Evolutionary conservation across 768 basidiomycete genomes (phyloP).

Genomic region (Suillus discolor): DNA sequence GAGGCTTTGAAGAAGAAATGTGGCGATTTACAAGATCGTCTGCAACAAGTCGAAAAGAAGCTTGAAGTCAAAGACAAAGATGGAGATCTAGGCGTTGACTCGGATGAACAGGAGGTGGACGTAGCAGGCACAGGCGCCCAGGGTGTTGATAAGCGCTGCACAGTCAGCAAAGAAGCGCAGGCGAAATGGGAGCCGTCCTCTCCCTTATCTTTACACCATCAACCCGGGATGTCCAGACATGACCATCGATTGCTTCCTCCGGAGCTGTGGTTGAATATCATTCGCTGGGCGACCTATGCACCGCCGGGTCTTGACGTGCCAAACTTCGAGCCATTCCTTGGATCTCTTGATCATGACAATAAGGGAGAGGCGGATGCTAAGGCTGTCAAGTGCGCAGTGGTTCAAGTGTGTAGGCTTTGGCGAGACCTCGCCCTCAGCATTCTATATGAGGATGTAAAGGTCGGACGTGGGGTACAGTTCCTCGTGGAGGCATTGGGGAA

Average conservation of each 20-base stretch:
- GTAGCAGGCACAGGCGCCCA: not conserved
- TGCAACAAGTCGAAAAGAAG: not conserved
- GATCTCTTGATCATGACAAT: slow-evolving; percentile 21
- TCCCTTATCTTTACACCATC: not conserved
- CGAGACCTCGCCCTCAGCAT: slow-evolving; percentile 44
- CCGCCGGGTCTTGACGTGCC: slow-evolving; percentile 28
- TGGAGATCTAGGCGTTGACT: not conserved
- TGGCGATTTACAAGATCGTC: slow-evolving; percentile 1
- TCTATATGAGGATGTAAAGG: slow-evolving; percentile 56
- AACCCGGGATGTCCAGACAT: not conserved
- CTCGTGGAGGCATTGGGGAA: slow-evolving; percentile 37
- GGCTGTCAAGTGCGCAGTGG: slow-evolving; percentile 42
- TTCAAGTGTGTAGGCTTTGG: slow-evolving; percentile 63
- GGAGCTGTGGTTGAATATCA: slow-evolving; percentile 58
- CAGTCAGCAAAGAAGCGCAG: not conserved
- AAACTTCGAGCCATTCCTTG: slow-evolving; percentile 52
- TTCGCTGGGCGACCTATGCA: slow-evolving; percentile 44
- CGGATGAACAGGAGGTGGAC: not conserved
- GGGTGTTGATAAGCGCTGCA: not conserved
- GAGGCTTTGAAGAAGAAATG: not conserved
- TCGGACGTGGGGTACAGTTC: slow-evolving; percentile 34
- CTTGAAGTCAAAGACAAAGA: not conserved
- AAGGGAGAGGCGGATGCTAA: slow-evolving; percentile 32
- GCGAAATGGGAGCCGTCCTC: not conserved
- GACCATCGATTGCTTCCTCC: slow-evolving; percentile 38